Evolutionary conservation across 257 asterid species (phyloP).

Genomic region (Plantago elongata): DNA sequence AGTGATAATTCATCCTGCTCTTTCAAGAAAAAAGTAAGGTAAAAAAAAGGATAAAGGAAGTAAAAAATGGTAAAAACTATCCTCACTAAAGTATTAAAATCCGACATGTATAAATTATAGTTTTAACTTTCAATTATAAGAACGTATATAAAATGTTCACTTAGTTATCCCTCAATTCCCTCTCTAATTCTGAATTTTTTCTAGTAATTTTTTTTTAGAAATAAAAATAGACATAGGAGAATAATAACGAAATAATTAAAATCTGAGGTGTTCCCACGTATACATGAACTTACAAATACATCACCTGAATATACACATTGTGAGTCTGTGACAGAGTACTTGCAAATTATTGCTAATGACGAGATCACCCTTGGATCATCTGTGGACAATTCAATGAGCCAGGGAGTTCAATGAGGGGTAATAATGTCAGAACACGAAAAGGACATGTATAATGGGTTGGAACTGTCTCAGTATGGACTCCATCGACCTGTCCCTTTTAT

Average conservation of each 20-base stretch:
- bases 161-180: too few relatives aligned
- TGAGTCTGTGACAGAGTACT: background rate
- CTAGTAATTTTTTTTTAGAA: background rate
- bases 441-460: conserved; percentile 59
- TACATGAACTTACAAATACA: conserved; percentile 9
- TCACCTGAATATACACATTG: too few relatives aligned
- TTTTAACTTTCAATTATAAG: too few relatives aligned
- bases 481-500: conserved; percentile 51
- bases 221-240: background rate
- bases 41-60: too few relatives aligned
- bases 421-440: conserved; percentile 34
- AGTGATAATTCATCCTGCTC: too few relatives aligned
- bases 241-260: background rate
- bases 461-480: conserved; percentile 51
- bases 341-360: conserved; percentile 9
- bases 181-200: too few relatives aligned
- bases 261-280: conserved; percentile 21
- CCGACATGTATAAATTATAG: too few relatives aligned
- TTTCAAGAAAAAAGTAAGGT: too few relatives aligned
- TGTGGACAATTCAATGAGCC: conserved; percentile 5
- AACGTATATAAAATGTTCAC: too few relatives aligned
- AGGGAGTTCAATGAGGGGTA: conserved; percentile 33
- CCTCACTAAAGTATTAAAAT: too few relatives aligned
- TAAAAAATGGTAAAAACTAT: too few relatives aligned
- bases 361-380: conserved; percentile 23